A percentile compares a stretch with the other conserved stretches of the same genome.
phyloP scores from a whole-genome alignment of 176 grass and related monocot species.

The Avena sativa region DNA sequence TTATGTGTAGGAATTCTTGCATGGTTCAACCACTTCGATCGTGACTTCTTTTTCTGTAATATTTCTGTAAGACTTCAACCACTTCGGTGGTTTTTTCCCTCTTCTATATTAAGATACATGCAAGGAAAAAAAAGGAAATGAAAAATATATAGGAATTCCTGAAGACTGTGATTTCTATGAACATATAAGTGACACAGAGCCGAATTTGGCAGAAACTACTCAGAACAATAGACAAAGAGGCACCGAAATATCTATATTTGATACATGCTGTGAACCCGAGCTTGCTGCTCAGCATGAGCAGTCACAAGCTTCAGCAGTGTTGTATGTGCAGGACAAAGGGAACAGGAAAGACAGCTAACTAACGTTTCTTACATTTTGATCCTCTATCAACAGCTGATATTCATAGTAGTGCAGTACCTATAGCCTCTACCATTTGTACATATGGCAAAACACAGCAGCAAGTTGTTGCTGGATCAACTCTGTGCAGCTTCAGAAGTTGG shows the following conservation, averaged over 20 bases:
- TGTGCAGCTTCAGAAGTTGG: not conserved
- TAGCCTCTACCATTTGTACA: slow-evolving; percentile 38
- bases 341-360: not conserved
- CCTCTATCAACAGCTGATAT: not conserved
- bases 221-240: not conserved
- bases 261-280: not conserved
- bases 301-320: not conserved
- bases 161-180: not conserved
- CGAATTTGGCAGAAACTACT: not conserved
- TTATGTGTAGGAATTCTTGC: not conserved
- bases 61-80: too few species aligned
- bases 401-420: not conserved
- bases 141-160: not conserved
- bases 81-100: too few species aligned
- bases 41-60: too few species aligned
- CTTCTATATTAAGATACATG: too few species aligned
- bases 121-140: not conserved
- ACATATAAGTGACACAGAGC: not conserved
- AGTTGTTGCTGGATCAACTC: not conserved
- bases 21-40: too few species aligned
- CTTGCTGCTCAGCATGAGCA: not conserved
- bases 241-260: not conserved
- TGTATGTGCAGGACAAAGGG: not conserved
- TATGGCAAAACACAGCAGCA: not conserved
- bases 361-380: slow-evolving; percentile 3